Percentiles rank a stretch among this genome's conserved stretches.
Conservation (phyloP, 75 land plant species). For the Sequoiadendron giganteum region DNA sequence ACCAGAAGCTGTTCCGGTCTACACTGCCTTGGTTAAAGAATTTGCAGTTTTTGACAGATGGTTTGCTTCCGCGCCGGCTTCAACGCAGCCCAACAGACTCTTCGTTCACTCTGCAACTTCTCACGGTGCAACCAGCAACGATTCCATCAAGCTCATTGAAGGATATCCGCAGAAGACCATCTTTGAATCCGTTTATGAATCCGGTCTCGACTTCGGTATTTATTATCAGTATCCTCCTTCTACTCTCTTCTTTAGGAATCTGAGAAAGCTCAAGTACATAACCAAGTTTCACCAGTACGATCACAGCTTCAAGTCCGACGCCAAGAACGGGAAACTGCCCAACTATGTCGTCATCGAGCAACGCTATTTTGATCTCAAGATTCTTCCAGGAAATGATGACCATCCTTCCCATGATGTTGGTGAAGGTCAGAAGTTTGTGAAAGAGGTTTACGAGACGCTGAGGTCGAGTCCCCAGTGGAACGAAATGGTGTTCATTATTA, state of each 20-base stretch:
- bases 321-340: slow-evolving; percentile 58
- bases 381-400: slow-evolving; percentile 64
- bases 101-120: slow-evolving; percentile 87
- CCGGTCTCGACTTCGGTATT: slow-evolving; percentile 68
- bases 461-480: slow-evolving; percentile 80
- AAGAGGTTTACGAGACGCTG: slow-evolving; percentile 73
- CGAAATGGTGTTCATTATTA: slow-evolving; percentile 51
- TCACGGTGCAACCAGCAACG: slow-evolving; percentile 62
- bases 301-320: slow-evolving; percentile 47
- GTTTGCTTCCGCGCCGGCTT: slow-evolving; percentile 55
- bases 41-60: slow-evolving; percentile 58
- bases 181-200: slow-evolving; percentile 76
- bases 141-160: slow-evolving; percentile 30
- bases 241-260: slow-evolving; percentile 62
- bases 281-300: slow-evolving; percentile 55
- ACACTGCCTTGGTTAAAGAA: slow-evolving; percentile 27
- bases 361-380: slow-evolving; percentile 56
- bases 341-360: slow-evolving; percentile 84
- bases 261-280: slow-evolving; percentile 66
- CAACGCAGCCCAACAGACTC: slow-evolving; percentile 52
- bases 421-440: slow-evolving; percentile 67
- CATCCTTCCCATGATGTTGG: slow-evolving; percentile 76
- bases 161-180: slow-evolving; percentile 89
- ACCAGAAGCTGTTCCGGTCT: slow-evolving; percentile 29
- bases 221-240: slow-evolving; percentile 25